phyloP scores from a whole-genome alignment of 441 rosid genomes.

The Manihot esculenta region DNA sequence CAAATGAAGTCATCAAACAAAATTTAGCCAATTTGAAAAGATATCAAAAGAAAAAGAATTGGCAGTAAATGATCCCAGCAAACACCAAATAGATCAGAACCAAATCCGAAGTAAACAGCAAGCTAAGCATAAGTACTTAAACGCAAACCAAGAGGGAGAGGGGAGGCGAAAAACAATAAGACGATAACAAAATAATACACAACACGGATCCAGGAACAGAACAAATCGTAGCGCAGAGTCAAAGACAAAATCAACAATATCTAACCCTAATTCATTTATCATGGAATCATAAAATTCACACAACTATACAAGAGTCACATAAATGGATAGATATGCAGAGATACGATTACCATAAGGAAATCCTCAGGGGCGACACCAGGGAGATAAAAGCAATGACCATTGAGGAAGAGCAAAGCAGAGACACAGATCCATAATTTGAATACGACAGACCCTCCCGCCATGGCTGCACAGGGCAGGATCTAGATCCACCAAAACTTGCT shows the following conservation, averaged over 20 bases:
- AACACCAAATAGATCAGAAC: background rate
- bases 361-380: slow-evolving; percentile 95
- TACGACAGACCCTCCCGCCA: slow-evolving; percentile 47
- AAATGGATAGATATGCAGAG: background rate
- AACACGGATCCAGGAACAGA: slow-evolving; percentile 13
- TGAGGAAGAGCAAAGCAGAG: slow-evolving; percentile 32
- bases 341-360: slow-evolving; percentile 50
- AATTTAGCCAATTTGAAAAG: background rate
- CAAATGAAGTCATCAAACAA: too few relatives aligned
- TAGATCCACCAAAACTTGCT: slow-evolving; percentile 13
- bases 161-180: background rate
- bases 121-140: background rate
- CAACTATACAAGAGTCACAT: background rate
- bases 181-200: background rate
- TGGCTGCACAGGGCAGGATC: slow-evolving; percentile 31
- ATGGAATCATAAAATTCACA: background rate
- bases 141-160: background rate
- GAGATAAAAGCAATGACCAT: slow-evolving; percentile 65
- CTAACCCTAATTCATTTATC: background rate
- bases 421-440: slow-evolving; percentile 36
- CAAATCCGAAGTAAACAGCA: background rate
- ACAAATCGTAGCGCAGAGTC: background rate
- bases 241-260: slow-evolving; percentile 9
- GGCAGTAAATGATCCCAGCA: background rate
- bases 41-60: background rate